These are phyloP conservation scores for Penicillium steckii DNA, from an alignment of 495 filamentous ascomycete species.

Conservation along the genomic window DNA sequence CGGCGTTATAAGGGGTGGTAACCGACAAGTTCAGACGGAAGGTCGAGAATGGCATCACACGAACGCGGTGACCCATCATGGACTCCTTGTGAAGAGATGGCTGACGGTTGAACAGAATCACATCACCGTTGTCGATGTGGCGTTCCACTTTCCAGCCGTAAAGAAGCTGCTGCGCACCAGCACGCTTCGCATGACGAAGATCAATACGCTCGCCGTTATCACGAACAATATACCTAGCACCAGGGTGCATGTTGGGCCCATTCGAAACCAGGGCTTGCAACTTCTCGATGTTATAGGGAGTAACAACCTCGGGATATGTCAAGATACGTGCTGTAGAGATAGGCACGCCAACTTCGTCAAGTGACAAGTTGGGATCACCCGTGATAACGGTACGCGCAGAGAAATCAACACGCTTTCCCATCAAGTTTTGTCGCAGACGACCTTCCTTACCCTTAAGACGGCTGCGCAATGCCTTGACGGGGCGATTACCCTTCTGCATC, in stretches of 20 bases:
- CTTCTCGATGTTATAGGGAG: conserved; percentile 94
- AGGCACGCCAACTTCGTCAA: conserved; percentile 96
- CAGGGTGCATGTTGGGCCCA: conserved; percentile 90
- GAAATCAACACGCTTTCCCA: conserved; percentile 99
- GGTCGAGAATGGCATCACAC: conserved; percentile 98
- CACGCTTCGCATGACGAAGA: conserved; percentile 84
- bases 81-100: conserved; percentile 99
- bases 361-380: conserved; percentile 91
- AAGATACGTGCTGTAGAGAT: conserved; percentile 82
- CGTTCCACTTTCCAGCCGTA: conserved; percentile 99
- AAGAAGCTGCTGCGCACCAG: conserved; percentile 76
- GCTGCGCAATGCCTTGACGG: conserved; percentile 92
- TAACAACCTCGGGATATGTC: conserved; percentile 96
- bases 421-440: conserved; percentile 93
- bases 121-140: conserved; percentile 92
- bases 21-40: conserved; percentile 97
- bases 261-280: conserved; percentile 85
- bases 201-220: conserved; percentile 91
- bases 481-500: conserved; percentile 91
- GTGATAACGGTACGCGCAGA: conserved; percentile 99
- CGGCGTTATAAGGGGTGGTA: conserved; percentile 97
- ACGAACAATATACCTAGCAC: conserved; percentile 92
- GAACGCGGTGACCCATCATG: conserved; percentile 99
- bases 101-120: conserved; percentile 98
- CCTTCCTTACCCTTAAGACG: conserved; percentile 98